These are phyloP conservation scores for Chlorella ohadii DNA, from an alignment of 139 green algal species.

Conservation along the genomic window DNA sequence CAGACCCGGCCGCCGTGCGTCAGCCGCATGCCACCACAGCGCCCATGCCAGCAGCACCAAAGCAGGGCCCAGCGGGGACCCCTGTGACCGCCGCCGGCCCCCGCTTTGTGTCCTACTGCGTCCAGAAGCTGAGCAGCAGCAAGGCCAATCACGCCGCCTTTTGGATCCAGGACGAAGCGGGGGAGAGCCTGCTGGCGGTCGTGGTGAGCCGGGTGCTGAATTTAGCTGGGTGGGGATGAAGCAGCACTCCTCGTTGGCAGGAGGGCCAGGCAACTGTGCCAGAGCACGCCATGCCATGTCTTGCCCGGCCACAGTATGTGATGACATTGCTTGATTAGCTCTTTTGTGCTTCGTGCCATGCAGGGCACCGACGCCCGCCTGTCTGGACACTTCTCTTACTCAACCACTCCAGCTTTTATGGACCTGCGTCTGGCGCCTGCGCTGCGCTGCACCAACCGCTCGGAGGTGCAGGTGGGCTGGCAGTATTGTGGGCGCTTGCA, in stretches of 20 bases:
- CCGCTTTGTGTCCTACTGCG: slow-evolving; percentile 33
- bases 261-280: no score
- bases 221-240: neutral
- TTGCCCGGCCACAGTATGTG: no score
- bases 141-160: slow-evolving; percentile 57
- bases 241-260: no score
- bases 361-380: slow-evolving; percentile 56
- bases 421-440: slow-evolving; percentile 13
- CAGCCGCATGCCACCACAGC: neutral
- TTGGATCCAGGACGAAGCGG: slow-evolving; percentile 52
- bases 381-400: slow-evolving; percentile 67
- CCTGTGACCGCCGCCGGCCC: neutral
- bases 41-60: neutral
- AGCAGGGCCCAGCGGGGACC: neutral
- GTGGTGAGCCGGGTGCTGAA: neutral
- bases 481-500: no score
- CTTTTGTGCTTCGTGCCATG: no score
- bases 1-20: neutral
- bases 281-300: no score
- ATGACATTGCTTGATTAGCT: no score
- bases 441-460: slow-evolving; percentile 62
- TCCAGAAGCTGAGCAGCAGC: slow-evolving; percentile 25
- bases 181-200: slow-evolving; percentile 24
- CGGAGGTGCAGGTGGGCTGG: slow-evolving; percentile 16
- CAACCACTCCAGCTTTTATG: slow-evolving; percentile 41